These are phyloP conservation scores for Hemileccinum impolitum DNA, from an alignment of 768 basidiomycete species.

Conservation along the genomic window DNA sequence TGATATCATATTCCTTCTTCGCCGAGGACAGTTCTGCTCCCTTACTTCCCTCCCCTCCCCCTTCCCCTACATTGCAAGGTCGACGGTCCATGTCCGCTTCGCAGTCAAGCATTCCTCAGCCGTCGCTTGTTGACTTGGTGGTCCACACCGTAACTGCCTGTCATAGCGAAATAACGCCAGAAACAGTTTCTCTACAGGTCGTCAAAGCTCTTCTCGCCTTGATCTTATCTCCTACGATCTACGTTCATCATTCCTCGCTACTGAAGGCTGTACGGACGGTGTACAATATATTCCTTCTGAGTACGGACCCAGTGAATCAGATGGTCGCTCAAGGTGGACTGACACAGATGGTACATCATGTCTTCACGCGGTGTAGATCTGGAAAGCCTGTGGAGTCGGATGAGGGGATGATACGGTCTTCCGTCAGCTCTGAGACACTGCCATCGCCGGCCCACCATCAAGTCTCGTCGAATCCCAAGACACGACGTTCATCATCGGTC, in stretches of 20 bases:
- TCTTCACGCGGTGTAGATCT: slow-evolving; percentile 78
- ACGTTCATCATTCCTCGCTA: slow-evolving; percentile 94
- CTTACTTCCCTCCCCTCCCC: slow-evolving; percentile 67
- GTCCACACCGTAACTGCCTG: slow-evolving; percentile 93
- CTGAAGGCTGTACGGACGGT: slow-evolving; percentile 97
- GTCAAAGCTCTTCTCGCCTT: slow-evolving; percentile 92
- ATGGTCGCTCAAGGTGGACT: slow-evolving; percentile 98
- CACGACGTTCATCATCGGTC: slow-evolving; percentile 12
- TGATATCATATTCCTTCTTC: slow-evolving; percentile 97
- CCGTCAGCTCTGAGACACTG: slow-evolving; percentile 22
- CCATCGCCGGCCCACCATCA: slow-evolving; percentile 8
- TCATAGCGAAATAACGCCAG: slow-evolving; percentile 83
- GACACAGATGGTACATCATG: slow-evolving; percentile 97
- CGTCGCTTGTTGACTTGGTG: slow-evolving; percentile 87
- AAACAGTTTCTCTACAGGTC: slow-evolving; percentile 91
- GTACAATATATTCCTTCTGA: slow-evolving; percentile 95
- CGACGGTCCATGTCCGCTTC: slow-evolving; percentile 43
- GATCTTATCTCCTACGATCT: slow-evolving; percentile 78
- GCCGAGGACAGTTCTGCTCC: slow-evolving; percentile 54
- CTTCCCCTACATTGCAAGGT: slow-evolving; percentile 56
- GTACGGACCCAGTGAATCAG: slow-evolving; percentile 87
- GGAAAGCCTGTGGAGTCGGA: slow-evolving; percentile 19
- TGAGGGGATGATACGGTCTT: slow-evolving; percentile 17
- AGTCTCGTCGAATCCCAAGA: slow-evolving; percentile 4
- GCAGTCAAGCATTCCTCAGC: slow-evolving; percentile 50